A percentile compares a stretch with the other conserved stretches of the same genome.
Conservation (phyloP, 331 rosid species). For the Quercus tomentella region DNA sequence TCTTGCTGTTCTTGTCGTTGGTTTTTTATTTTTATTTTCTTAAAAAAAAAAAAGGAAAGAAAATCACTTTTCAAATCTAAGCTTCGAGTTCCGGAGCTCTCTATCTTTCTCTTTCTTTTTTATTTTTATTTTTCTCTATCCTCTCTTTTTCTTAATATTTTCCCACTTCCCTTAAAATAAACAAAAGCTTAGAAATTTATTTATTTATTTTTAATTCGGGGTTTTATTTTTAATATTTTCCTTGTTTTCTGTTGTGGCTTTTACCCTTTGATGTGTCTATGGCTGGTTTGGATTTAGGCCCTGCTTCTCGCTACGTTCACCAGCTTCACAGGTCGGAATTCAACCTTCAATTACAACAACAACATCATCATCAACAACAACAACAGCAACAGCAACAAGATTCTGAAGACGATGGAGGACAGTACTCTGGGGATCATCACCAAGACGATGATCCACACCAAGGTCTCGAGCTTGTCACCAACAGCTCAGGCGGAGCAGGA, state of each 20-base stretch:
- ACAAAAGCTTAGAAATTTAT: constrained; percentile 34
- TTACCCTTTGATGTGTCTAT: constrained; percentile 49
- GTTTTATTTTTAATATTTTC: constrained; percentile 28
- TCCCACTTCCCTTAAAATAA: constrained; percentile 39
- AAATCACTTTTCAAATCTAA: constrained; percentile 16
- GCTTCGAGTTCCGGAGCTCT: constrained; percentile 9
- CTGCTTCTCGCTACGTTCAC: constrained; percentile 63
- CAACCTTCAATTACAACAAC: constrained; percentile 42
- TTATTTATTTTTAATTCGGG: constrained; percentile 15
- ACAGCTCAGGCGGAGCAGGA: constrained; percentile 25
- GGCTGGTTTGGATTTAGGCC: constrained; percentile 94
- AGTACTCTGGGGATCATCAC: constrained; percentile 15
- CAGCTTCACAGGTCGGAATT: constrained; percentile 56
- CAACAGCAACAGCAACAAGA: constrained; percentile 31
- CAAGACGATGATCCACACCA: constrained; percentile 43
- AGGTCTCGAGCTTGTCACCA: constrained; percentile 43
- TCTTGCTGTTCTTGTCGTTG: constrained; percentile 22
- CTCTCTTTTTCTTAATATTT: constrained; percentile 10
- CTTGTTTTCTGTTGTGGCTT: constrained; percentile 63
- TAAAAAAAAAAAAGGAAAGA: background rate
- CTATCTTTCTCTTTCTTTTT: background rate
- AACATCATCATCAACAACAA: constrained; percentile 14
- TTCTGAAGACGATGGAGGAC: constrained; percentile 37
- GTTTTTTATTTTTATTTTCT: constrained; percentile 7
- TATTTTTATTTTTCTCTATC: background rate